Conservation (phyloP, 2,329 filamentous ascomycete genomes). For the Paraphoma chrysanthemicola region DNA sequence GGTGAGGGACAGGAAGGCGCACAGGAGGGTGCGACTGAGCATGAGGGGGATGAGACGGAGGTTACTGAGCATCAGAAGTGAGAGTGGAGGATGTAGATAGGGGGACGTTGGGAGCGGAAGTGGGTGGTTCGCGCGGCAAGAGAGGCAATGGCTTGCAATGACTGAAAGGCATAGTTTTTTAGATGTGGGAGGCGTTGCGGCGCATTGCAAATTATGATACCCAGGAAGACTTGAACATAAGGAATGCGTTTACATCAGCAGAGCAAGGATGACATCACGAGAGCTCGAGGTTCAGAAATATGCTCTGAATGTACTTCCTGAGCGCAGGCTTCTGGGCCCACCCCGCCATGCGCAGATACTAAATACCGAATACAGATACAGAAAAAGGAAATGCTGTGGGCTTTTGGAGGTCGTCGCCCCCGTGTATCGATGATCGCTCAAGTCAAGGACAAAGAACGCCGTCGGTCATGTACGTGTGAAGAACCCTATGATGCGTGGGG, state of each 20-base stretch:
- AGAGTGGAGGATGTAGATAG: not conserved
- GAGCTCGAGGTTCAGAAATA: conserved; percentile 12
- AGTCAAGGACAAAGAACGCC: conserved; percentile 30
- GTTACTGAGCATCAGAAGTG: conserved; percentile 28
- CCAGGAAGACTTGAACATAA: conserved; percentile 1
- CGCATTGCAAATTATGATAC: conserved; percentile 15
- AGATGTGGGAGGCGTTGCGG: not conserved
- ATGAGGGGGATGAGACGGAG: conserved; percentile 25
- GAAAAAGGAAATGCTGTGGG: conserved; percentile 33
- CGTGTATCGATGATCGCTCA: conserved; percentile 22
- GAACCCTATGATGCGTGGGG: conserved; percentile 10
- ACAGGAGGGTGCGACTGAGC: conserved; percentile 31
- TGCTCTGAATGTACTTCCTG: conserved; percentile 24
- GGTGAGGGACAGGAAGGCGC: conserved; percentile 39
- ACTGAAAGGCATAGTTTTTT: not conserved
- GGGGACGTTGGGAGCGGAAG: no score
- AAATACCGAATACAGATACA: conserved; percentile 47
- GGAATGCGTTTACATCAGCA: not conserved
- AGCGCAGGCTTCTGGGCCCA: conserved; percentile 11
- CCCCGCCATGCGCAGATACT: conserved; percentile 22
- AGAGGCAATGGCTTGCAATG: not conserved
- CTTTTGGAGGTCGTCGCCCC: conserved; percentile 17
- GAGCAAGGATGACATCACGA: not conserved
- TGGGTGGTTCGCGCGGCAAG: no score
- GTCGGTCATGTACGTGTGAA: conserved; percentile 30